Evolutionary conservation across 2,329 filamentous ascomycete species (phyloP).

Genomic region (Aspergillus tubingensis): DNA sequence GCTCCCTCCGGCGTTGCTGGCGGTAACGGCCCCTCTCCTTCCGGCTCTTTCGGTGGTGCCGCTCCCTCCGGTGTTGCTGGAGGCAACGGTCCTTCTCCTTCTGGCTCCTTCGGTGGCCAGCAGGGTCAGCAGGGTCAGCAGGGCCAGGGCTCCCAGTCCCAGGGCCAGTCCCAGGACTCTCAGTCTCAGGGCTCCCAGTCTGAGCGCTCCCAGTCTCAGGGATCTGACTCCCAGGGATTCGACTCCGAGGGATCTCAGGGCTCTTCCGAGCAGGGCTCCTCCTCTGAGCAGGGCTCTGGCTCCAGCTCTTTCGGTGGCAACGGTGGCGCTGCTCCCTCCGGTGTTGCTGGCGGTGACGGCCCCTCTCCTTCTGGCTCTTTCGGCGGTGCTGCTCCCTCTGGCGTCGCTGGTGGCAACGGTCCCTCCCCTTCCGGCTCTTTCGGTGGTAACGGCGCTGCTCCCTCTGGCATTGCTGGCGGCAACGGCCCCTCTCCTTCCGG

Average conservation of each 20-base stretch:
- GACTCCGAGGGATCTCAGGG: not conserved
- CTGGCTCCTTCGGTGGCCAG: not conserved
- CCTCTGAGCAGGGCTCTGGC: not conserved
- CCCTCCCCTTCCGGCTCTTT: not conserved
- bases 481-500: not conserved
- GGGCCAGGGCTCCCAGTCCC: not conserved
- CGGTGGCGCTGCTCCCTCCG: not conserved
- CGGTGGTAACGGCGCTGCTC: not conserved
- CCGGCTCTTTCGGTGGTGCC: not conserved
- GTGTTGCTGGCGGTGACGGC: not conserved
- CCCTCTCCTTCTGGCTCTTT: not conserved
- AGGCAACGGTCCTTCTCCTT: not conserved
- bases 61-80: not conserved
- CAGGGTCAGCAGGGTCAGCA: not conserved
- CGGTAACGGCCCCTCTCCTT: not conserved
- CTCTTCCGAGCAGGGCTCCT: not conserved
- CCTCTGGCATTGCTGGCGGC: not conserved
- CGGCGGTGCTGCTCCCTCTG: not conserved
- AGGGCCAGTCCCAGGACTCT: not conserved
- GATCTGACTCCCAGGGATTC: not conserved
- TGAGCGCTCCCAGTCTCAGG: not conserved
- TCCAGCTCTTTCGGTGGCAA: too few species aligned
- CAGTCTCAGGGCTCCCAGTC: not conserved
- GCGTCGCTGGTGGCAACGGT: not conserved
- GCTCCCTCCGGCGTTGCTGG: not conserved